Base-by-base conservation (phyloP, 2,329 filamentous ascomycete genomes). In the Apiospora koreana region DNA sequence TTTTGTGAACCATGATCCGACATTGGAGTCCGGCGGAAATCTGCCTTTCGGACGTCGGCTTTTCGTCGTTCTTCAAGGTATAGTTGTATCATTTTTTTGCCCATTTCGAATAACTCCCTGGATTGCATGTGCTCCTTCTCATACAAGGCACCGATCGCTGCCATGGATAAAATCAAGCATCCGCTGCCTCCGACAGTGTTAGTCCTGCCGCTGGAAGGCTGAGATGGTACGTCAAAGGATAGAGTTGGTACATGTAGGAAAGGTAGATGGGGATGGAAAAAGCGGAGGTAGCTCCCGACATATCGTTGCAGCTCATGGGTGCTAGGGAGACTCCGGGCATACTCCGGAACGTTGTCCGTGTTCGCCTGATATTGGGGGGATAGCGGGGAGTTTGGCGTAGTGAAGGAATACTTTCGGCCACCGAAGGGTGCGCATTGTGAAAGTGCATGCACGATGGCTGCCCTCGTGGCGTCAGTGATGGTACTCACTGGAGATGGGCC, bases 211-310 rank as follows among this genome's bases (percentile, higher is more conserved):
- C 89, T 90, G 72, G 89, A 88, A 62, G 89, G 86, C 74, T 90
- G 90, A 65, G 92, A 86, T 68, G 93, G 88, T 68, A 93, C 89
- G 77, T 97, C 94, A 83, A 98, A 98, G 54, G 94, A 94, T 73
- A 98, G 86, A 21, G 95, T 97, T 68, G 95, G 92, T 75, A 97
- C 89, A 81, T 98, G 95, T 72, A 97, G 85, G 81, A 98, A 97
- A n/a, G 96, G 95, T 72, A 97, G 83, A 80, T 98, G 95, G 28
- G 95, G 95, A 78, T 98, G 95, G 81, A 97, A 97, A 80, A 94
- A 97, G 74, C 91, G 91, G 77, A 98, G 90, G 82, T 98, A 98
- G 71, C 95, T 92, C 74, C 91, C 91, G 73, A 98, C 93, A 81
- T 95, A 98, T 79, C 94, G 92, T 80, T 97, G 94, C 72, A 98